Conservation (phyloP, 106 monocot species). For the Chionographis japonica region DNA sequence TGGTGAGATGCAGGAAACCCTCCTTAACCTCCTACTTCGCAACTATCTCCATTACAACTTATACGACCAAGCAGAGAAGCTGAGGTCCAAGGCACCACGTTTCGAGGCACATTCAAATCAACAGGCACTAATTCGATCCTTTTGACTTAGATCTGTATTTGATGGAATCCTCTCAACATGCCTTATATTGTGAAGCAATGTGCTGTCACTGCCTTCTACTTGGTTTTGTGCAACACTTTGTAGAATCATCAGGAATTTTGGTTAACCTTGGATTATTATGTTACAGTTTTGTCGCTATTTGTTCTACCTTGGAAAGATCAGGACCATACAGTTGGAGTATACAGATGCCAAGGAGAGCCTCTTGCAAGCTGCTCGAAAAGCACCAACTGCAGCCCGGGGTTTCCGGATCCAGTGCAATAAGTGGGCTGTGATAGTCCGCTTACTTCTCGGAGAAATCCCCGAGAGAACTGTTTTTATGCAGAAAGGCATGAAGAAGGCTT, state of each 20-base stretch:
- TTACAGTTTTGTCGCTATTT: conserved; percentile 83
- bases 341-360: conserved; percentile 97
- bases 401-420: conserved; percentile 95
- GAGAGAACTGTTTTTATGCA: conserved; percentile 99
- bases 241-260: not conserved
- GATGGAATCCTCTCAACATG: not conserved
- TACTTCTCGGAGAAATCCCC: conserved; percentile 93
- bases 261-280: not conserved
- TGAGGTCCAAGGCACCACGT: conserved; percentile 91
- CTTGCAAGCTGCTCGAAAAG: conserved; percentile 91
- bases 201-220: no score
- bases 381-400: conserved; percentile 74
- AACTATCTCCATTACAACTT: conserved; percentile 99
- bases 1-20: conserved; percentile 70
- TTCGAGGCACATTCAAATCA: conserved; percentile 99
- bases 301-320: conserved; percentile 93
- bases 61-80: conserved; percentile 94
- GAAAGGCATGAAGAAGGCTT: conserved; percentile 92
- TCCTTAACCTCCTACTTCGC: conserved; percentile 92
- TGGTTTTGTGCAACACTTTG: no score
- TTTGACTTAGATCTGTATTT: not conserved
- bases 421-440: conserved; percentile 86
- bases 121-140: conserved; percentile 38
- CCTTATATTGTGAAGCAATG: no score
- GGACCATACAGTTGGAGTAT: conserved; percentile 97